Percentiles rank a stretch among this genome's conserved stretches.
These are phyloP conservation scores for Acer negundo DNA, from an alignment of 345 rosid genomes.

Conservation along the genomic window DNA sequence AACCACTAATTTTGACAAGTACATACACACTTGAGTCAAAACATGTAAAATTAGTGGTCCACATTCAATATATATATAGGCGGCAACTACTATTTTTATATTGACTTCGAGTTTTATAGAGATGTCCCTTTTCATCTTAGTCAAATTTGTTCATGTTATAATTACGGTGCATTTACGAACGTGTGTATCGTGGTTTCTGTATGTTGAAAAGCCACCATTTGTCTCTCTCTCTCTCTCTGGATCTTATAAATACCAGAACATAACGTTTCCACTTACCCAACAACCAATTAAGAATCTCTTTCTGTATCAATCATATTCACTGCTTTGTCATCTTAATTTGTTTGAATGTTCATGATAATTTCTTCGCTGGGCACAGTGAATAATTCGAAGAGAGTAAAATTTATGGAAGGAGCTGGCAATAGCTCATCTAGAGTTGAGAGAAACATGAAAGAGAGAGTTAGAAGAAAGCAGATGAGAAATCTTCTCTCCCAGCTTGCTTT, in stretches of 20 bases:
- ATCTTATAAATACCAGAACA: neutral
- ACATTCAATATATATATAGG: no score
- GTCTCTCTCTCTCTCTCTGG: neutral
- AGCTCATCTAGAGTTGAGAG: neutral
- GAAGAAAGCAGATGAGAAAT: conserved; percentile 10
- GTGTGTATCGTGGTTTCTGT: no score
- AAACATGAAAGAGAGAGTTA: conserved; percentile 7
- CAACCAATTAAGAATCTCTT: neutral
- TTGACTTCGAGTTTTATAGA: neutral
- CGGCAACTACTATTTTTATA: no score
- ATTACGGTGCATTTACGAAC: neutral
- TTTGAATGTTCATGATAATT: neutral
- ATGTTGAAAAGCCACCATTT: neutral
- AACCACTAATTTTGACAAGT: no score
- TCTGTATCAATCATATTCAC: neutral
- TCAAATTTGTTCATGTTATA: neutral
- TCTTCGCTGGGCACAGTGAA: neutral
- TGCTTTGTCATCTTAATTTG: neutral
- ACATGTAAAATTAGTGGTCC: no score
- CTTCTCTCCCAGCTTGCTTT: neutral
- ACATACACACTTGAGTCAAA: no score
- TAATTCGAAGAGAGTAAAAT: neutral
- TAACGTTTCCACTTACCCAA: neutral
- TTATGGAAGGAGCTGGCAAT: neutral
- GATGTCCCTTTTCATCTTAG: neutral